These are phyloP conservation scores for Chlamydomonas sphaeroides DNA, from an alignment of 139 green algal species.

Conservation along the genomic window DNA sequence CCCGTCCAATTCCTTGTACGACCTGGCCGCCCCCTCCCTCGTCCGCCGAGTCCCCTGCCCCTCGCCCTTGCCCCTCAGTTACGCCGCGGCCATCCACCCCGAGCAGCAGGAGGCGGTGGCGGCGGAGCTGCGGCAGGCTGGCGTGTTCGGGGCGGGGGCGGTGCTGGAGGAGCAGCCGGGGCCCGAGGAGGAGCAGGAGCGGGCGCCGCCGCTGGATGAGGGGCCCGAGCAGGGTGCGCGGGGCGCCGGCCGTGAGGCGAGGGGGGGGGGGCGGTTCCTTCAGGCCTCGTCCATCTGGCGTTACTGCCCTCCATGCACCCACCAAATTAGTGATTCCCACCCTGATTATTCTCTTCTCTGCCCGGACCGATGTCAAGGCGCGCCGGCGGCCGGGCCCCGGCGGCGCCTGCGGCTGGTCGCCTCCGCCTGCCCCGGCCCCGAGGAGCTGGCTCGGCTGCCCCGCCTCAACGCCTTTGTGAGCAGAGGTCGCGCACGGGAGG, in stretches of 20 bases:
- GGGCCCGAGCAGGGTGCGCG: neutral
- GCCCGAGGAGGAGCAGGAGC: slow-evolving; percentile 1
- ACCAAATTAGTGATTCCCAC: too few species aligned
- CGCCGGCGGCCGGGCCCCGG: too few species aligned
- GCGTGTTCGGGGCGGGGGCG: slow-evolving; percentile 4
- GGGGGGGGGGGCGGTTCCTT: too few species aligned
- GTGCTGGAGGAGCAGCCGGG: slow-evolving; percentile 21
- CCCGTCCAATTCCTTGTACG: neutral
- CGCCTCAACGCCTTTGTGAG: slow-evolving; percentile 27
- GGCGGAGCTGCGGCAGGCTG: slow-evolving; percentile 1
- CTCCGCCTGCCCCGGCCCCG: neutral
- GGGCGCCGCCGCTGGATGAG: neutral
- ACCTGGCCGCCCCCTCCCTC: too few species aligned
- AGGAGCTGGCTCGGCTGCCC: slow-evolving; percentile 25
- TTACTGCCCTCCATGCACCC: too few species aligned
- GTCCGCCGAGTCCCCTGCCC: too few species aligned
- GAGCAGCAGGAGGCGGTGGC: slow-evolving; percentile 10
- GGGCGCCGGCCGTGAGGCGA: neutral
- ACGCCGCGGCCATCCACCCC: slow-evolving; percentile 15
- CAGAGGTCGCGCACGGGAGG: neutral
- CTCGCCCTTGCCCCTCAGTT: neutral
- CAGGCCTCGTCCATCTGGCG: too few species aligned
- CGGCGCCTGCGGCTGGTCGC: neutral
- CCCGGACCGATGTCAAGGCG: too few species aligned
- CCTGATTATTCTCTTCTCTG: too few species aligned